phyloP scores from a whole-genome alignment of 1,284 basidiomycete species.

The Mycosarcoma maydis region DNA sequence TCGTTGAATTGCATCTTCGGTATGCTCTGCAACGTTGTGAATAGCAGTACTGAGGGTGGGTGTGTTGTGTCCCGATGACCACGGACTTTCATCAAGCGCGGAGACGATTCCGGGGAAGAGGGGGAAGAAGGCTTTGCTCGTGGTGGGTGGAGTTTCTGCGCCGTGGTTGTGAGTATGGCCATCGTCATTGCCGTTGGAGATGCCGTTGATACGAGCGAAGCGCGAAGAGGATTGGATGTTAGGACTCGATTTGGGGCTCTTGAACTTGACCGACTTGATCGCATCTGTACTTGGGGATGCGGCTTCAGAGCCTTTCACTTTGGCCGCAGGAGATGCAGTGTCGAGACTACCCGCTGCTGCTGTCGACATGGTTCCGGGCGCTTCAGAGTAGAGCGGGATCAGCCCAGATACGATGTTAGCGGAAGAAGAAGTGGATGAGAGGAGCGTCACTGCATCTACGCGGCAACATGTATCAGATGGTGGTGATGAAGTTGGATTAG shows the following conservation, averaged over 20 bases:
- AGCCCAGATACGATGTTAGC: no score
- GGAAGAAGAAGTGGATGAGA: no score
- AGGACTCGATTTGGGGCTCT: slow-evolving; percentile 7
- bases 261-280: slow-evolving; percentile 21
- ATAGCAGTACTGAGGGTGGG: slow-evolving; percentile 21
- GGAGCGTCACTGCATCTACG: no score
- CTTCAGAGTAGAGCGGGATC: no score
- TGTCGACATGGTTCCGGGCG: slow-evolving; percentile 18
- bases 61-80: slow-evolving; percentile 43
- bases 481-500: no score
- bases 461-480: no score
- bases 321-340: slow-evolving; percentile 22
- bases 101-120: slow-evolving; percentile 39
- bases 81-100: slow-evolving; percentile 33
- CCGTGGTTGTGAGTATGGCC: not conserved
- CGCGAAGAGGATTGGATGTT: slow-evolving; percentile 30
- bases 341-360: slow-evolving; percentile 1
- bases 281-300: not conserved
- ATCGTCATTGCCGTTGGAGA: slow-evolving; percentile 4
- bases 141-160: not conserved
- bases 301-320: slow-evolving; percentile 12
- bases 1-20: slow-evolving; percentile 28
- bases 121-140: slow-evolving; percentile 28
- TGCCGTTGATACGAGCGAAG: slow-evolving; percentile 34
- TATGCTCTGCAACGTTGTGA: slow-evolving; percentile 40